Base-by-base conservation (phyloP, 768 basidiomycete species). In the Calocybe cyanea region DNA sequence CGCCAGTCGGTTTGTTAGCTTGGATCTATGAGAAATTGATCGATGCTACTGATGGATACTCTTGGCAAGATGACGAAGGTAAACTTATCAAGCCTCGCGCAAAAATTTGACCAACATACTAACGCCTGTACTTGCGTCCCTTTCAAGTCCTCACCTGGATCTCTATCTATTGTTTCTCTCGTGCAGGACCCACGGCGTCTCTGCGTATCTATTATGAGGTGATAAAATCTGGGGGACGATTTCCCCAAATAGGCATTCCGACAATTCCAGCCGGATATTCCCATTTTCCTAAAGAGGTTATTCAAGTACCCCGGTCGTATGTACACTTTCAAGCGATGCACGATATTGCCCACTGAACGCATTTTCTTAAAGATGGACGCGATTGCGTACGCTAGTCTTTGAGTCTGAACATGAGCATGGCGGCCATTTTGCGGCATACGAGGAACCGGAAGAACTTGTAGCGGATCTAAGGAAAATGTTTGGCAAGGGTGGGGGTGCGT, bases 161-260 rank as follows among this genome's bases (percentile, higher is more conserved):
- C n/a, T n/a, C n/a, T n/a, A n/a, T n/a, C n/a, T n/a, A n/a, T n/a
- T n/a, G n/a, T n/a, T n/a, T n/a, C n/a, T n/a, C n/a, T n/a, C n/a
- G 73, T 2, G 69, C 72, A 0, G 80, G 81, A 0, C 80, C 82
- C 2, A 68, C 79, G 2, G 78, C 81, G 0, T 73, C 81, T 0
- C 25, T 73, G 2, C 67, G 80, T 3, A 78, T 83, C 13, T 83
- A 83, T 59, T 81, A 75, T 50, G 81, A 83, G 52, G 28, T 58
- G 25, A 45, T 41, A 34, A 58, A 53, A 30, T 53, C 43, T n/a
- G 53, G 57, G 18, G 49, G 49, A 24, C n/a, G 41, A 23, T 28
- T 32, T 8, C 36, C 34, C 14, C 28, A 41, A 17, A 21, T 25
- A 32, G 45, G 48, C 32, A 38, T n/a, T 13, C 48, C 48, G 18